Evolutionary conservation across 177 flowering plant genomes (phyloP), one percentile per base, ranked within the genome.

Genomic region (Tripterygium wilfordii): DNA sequence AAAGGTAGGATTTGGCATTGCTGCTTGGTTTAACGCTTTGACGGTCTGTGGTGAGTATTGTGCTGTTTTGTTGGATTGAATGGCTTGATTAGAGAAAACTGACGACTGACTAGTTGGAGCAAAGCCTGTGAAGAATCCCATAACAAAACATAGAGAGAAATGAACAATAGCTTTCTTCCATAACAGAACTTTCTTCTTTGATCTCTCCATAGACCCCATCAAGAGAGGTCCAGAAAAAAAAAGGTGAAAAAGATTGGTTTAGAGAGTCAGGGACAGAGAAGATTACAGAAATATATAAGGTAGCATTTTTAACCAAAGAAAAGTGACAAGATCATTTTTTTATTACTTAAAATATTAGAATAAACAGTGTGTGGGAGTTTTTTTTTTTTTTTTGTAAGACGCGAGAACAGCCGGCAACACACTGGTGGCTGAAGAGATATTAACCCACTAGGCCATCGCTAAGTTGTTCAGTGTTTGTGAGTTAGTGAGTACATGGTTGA

Each of bases 51-150:
- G 69, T 0, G 73, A 55, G 26, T 40, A 19, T 19, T 59, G 64
- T 21, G 65, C 38, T 27, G 26, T 51, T 17, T 55, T 65, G 1
- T 58, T 49, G 3, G 47, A 20, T 0, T 35, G 2, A 17, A 55
- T 4, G 8, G 1, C 31, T 3, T 8, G 41, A 7, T 13, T 26
- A 3, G 62, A 29, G 25, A 72, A 67, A 6, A 61, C 43, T 0
- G 85, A 68, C 48, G 76, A 4, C 7, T 63, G 74, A 19, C 71
- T 63, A 1, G 72, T 60, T 8, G 95, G 96, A 44, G 87, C 82
- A 45, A 89, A 82, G 31, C 99, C 99, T 0, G 80, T 76, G 83
- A 89, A 82, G 77, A 92, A 84, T 0, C 99, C 99, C 82, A 84
- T 75, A 0, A 78, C 73, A 51, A 92, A 92, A 58, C 99, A 92